Percentiles rank a stretch among this genome's conserved stretches.
phyloP scores from a whole-genome alignment of 345 rosid genomes.

The Abelmoschus esculentus region DNA sequence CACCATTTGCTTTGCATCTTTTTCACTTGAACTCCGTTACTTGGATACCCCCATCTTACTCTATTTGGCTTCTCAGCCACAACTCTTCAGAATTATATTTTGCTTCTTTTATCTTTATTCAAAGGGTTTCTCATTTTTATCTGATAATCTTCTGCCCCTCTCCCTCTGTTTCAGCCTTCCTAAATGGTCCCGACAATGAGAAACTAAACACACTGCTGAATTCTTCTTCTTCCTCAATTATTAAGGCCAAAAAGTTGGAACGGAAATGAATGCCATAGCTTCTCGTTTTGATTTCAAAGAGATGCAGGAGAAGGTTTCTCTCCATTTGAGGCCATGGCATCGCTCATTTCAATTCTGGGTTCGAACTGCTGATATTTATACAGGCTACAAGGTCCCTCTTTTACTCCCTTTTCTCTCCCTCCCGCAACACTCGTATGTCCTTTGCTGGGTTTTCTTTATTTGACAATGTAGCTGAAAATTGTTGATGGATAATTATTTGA shows the following conservation, averaged over 20 bases:
- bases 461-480: not conserved
- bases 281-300: slow-evolving; percentile 51
- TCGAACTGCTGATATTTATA: slow-evolving; percentile 69
- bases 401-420: not conserved
- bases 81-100: not conserved
- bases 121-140: not conserved
- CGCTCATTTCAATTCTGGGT: slow-evolving; percentile 95
- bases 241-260: not conserved
- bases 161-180: not conserved
- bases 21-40: not conserved
- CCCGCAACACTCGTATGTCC: not conserved
- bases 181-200: not conserved
- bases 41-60: not conserved
- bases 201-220: not conserved
- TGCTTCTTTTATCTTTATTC: not conserved
- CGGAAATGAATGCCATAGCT: slow-evolving; percentile 20
- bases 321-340: slow-evolving; percentile 66
- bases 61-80: slow-evolving; percentile 3
- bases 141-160: not conserved
- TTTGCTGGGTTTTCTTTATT: not conserved
- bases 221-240: not conserved
- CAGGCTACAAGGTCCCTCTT: slow-evolving; percentile 75
- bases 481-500: slow-evolving; percentile 14
- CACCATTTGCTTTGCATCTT: not conserved
- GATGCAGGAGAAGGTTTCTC: slow-evolving; percentile 52